phyloP scores from a whole-genome alignment of 768 basidiomycete genomes.

The Macrolepiota fuliginosa region DNA sequence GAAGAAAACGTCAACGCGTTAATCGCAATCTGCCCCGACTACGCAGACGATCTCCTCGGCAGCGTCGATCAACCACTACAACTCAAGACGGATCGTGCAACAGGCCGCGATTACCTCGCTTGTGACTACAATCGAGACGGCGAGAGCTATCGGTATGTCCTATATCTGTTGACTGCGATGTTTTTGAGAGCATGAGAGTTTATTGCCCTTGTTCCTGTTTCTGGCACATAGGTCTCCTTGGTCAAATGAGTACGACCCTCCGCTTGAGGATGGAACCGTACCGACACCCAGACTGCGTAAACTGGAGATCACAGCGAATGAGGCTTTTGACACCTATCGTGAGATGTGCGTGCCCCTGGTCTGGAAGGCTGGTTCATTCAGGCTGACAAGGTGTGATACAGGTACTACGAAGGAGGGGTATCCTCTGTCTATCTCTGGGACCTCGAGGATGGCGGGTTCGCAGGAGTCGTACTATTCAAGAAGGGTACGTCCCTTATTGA shows the following conservation, averaged over 20 bases:
- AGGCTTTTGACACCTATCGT: slow-evolving; percentile 96
- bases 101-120: slow-evolving; percentile 86
- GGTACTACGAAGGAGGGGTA: slow-evolving; percentile 95
- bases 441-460: slow-evolving; percentile 93
- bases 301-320: slow-evolving; percentile 90
- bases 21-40: slow-evolving; percentile 83
- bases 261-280: slow-evolving; percentile 82
- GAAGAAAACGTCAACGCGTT: slow-evolving; percentile 86
- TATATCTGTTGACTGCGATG: neutral
- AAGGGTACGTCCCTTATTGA: slow-evolving; percentile 59
- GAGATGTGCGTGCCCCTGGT: slow-evolving; percentile 64
- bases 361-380: neutral
- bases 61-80: slow-evolving; percentile 94
- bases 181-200: neutral
- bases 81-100: slow-evolving; percentile 73
- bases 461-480: slow-evolving; percentile 94
- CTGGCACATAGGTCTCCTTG: slow-evolving; percentile 78
- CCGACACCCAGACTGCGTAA: slow-evolving; percentile 85
- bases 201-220: neutral
- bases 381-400: slow-evolving; percentile 33
- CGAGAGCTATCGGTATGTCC: slow-evolving; percentile 78
- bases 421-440: slow-evolving; percentile 99
- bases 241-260: slow-evolving; percentile 96
- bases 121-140: slow-evolving; percentile 95
- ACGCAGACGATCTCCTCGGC: slow-evolving; percentile 91